Conservation (phyloP, 352 stramenopile genomes). For the Elongisporangium undulatum region DNA sequence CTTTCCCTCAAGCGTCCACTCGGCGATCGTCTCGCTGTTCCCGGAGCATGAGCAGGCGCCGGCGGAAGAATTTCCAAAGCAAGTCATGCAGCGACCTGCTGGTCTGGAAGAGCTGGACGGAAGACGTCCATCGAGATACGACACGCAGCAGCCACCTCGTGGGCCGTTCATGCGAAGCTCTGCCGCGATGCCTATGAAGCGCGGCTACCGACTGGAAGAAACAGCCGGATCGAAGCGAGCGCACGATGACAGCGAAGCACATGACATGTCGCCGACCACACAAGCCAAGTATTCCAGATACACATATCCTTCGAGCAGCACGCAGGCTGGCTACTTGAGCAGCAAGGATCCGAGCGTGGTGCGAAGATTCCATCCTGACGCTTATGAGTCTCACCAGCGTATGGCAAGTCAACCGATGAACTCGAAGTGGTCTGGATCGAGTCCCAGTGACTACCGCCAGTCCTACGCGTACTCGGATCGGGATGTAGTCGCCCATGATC, state of each 20-base stretch:
- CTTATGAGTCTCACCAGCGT: background rate
- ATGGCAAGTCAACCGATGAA: background rate
- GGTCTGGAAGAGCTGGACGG: background rate
- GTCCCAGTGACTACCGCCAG: background rate
- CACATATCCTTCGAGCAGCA: background rate
- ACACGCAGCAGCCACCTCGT: background rate
- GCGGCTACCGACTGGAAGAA: background rate
- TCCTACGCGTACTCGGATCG: background rate
- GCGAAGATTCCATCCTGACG: background rate
- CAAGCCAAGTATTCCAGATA: background rate
- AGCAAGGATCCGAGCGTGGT: background rate
- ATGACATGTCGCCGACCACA: background rate
- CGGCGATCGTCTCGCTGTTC: conserved; percentile 65
- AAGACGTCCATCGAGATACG: background rate
- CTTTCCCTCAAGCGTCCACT: conserved; percentile 72
- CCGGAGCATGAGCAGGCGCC: conserved; percentile 16
- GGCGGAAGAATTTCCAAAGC: background rate
- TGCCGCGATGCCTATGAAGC: background rate
- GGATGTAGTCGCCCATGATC: background rate
- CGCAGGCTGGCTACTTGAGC: background rate
- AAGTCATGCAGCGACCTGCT: background rate
- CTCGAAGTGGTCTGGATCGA: background rate
- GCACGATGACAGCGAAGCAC: background rate
- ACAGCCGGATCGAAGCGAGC: background rate
- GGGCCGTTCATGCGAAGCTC: background rate